Evolutionary conservation across 345 rosid species (phyloP), one percentile per base, ranked within the genome.

Genomic region (Litchi chinensis): DNA sequence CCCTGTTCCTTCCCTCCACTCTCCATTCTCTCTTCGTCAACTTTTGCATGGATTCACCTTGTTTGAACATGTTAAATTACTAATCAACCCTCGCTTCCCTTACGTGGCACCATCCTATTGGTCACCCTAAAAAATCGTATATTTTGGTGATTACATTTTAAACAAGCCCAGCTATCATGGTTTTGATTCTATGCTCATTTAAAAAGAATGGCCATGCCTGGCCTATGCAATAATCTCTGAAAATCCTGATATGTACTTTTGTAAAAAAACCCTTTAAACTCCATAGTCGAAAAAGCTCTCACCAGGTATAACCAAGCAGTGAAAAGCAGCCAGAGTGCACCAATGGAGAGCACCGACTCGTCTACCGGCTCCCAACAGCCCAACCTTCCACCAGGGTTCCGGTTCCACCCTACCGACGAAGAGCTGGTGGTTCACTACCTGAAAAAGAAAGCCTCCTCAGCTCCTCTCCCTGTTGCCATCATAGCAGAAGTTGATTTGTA

Each of bases 381-480:
- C 0, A 93, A 89, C 63, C 94, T 96, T 6, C 99, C 99, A 7
- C 98, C 98, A 6, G 99, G 99, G 4, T 96, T 96, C 88, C 83
- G 99, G 32, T 96, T 96, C 88, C 99, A 96, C 77, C 99, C 99
- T 15, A 93, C 99, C 26, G 98, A 96, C n/a, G 98, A 96, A 83
- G 99, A 96, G 84, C 94, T 96, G 11, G 93, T 96, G 0, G 91
- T 90, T 50, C 97, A 96, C 86, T 96, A 96, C 79, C 95, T 96
- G 63, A 93, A 96, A 82, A 93, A 89, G 80, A 96, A 96, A 80
- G 91, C 89, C 1, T 82, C 87, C 5, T 93, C 97, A 0, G 84
- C 85, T 81, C 97, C 95, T 22, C 85, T 93, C 56, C 98, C 99
- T 0, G 97, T 94, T 15, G 79, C 97, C 12, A 91, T 96, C 63